phyloP scores from a whole-genome alignment of 331 rosid species.

The Rosa hybrid region DNA sequence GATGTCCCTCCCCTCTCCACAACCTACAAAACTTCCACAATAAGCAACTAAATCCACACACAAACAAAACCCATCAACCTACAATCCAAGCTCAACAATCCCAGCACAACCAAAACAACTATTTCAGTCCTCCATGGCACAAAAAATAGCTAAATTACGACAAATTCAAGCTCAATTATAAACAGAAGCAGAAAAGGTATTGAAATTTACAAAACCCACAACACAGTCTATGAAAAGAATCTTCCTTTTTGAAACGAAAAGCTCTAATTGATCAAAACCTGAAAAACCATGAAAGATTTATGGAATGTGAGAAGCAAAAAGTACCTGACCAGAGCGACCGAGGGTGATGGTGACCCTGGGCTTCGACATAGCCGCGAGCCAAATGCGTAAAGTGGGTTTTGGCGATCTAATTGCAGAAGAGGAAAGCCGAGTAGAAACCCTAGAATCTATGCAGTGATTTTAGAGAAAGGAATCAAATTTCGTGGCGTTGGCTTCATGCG shows the following conservation, averaged over 20 bases:
- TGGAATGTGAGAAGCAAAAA: not conserved
- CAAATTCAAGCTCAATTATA: not conserved
- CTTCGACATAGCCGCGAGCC: slow-evolving; percentile 36
- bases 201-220: not conserved
- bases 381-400: not conserved
- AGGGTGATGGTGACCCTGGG: slow-evolving; percentile 64
- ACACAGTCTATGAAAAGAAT: too few relatives aligned
- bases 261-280: not conserved
- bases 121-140: too few relatives aligned
- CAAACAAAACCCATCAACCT: not conserved
- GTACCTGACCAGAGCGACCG: slow-evolving; percentile 67
- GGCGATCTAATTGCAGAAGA: not conserved
- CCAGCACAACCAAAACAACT: not conserved
- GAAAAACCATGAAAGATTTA: not conserved
- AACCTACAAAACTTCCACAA: slow-evolving; percentile 38
- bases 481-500: not conserved
- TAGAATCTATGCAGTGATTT: not conserved
- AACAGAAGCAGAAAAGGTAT: not conserved
- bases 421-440: not conserved
- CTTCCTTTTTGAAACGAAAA: not conserved
- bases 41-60: not conserved
- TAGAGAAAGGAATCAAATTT: not conserved
- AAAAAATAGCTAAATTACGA: not conserved
- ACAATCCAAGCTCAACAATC: not conserved
- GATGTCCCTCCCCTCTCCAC: slow-evolving; percentile 54